Conservation (phyloP, 2,329 filamentous ascomycete genomes). For the Botryotinia calthae region DNA sequence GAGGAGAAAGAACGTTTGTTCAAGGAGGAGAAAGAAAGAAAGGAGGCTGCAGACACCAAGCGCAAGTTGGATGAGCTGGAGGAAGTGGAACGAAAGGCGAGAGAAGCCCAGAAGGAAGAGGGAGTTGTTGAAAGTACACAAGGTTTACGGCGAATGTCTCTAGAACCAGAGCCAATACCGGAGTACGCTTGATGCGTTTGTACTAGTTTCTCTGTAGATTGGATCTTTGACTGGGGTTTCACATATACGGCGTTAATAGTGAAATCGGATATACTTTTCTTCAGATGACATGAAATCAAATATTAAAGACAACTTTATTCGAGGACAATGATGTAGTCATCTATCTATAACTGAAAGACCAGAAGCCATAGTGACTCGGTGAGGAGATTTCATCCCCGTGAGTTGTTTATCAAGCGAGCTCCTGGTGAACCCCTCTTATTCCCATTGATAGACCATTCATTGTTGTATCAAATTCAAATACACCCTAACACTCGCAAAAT, state of each 20-base stretch:
- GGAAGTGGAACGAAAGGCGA: conserved; percentile 28
- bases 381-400: too few species aligned
- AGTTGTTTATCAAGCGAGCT: neutral
- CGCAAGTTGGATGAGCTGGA: conserved; percentile 34
- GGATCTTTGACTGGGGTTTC: neutral
- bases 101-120: conserved; percentile 20
- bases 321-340: neutral
- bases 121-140: conserved; percentile 27
- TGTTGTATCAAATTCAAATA: rapidly evolving
- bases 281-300: neutral
- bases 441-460: neutral
- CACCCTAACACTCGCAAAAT: rapidly evolving
- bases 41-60: conserved; percentile 36
- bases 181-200: conserved; percentile 18
- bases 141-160: conserved; percentile 28
- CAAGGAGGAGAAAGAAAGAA: conserved; percentile 34
- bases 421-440: neutral
- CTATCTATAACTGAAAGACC: neutral
- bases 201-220: neutral
- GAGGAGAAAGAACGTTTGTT: conserved; percentile 39
- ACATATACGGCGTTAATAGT: neutral
- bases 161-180: conserved; percentile 28
- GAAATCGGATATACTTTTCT: neutral
- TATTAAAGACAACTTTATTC: neutral
- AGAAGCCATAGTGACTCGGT: neutral